Conservation (phyloP, 1,284 basidiomycete species). For the Boletus nobilissimus region DNA sequence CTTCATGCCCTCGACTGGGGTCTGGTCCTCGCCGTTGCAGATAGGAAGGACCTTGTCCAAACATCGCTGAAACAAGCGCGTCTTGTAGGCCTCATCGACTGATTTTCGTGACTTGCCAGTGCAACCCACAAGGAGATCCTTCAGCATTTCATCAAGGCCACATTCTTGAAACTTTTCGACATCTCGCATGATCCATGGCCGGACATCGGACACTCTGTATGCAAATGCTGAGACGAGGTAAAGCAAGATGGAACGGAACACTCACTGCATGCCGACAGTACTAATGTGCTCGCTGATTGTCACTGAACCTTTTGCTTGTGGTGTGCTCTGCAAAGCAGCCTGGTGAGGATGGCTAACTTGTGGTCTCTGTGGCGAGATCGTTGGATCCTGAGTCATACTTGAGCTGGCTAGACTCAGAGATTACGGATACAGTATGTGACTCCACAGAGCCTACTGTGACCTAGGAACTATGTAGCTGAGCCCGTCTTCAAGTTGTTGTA, state of each 20-base stretch:
- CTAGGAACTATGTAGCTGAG: no score
- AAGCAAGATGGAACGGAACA: no score
- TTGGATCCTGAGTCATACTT: background rate
- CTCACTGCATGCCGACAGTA: background rate
- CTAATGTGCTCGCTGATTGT: conserved; percentile 2
- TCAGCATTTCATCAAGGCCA: background rate
- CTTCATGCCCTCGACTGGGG: background rate
- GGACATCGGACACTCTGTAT: background rate
- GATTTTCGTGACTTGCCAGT: background rate
- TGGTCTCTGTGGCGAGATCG: background rate
- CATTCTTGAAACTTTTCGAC: background rate
- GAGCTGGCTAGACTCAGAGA: no score
- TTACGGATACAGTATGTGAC: no score
- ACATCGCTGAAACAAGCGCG: background rate
- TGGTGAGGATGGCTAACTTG: background rate
- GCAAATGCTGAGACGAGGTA: background rate
- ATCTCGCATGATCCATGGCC: background rate
- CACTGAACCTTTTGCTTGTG: background rate
- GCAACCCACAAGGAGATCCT: background rate
- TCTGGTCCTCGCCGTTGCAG: background rate
- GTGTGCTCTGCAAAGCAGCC: background rate
- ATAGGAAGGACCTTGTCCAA: background rate
- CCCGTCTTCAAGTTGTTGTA: no score
- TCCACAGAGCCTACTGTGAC: no score
- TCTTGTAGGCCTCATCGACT: background rate